Conservation (phyloP, 2,329 filamentous ascomycete genomes). For the Diaporthe ampelina region DNA sequence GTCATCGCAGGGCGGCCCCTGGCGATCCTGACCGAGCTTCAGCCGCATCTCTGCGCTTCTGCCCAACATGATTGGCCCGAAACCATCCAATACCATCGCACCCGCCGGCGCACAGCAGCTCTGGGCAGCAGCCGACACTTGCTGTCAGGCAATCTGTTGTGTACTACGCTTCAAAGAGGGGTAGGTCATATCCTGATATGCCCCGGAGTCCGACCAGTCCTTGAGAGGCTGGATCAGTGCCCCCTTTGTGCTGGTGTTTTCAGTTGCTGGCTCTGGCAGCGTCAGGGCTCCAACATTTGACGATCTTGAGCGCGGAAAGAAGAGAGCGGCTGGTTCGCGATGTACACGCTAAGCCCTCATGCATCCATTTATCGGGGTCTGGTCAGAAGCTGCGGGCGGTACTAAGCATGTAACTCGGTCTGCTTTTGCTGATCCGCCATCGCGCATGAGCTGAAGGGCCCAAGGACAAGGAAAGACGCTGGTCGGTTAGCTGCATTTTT, state of each 20-base stretch:
- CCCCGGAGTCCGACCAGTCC: conserved; percentile 6
- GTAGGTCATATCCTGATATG: conserved; percentile 8
- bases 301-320: neutral
- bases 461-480: conserved; percentile 30
- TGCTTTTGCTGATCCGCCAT: conserved; percentile 30
- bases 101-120: conserved; percentile 21
- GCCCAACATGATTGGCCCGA: conserved; percentile 11
- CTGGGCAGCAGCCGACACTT: conserved; percentile 5
- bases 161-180: conserved; percentile 5
- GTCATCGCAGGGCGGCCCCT: conserved; percentile 35
- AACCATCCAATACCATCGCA: conserved; percentile 15
- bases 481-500: conserved; percentile 41
- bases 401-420: neutral
- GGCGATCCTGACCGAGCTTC: conserved; percentile 34
- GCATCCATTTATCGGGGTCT: conserved; percentile 9
- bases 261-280: conserved; percentile 34
- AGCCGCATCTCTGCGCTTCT: conserved; percentile 29
- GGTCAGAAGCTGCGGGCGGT: conserved; percentile 8
- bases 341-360: neutral
- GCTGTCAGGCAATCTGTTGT: neutral
- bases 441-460: conserved; percentile 30
- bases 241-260: conserved; percentile 35
- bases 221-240: conserved; percentile 19
- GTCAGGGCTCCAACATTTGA: conserved; percentile 28
- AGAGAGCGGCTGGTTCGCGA: neutral